Percentiles rank a stretch among this genome's conserved stretches.
These are phyloP conservation scores for Aspergillus hortae DNA, from an alignment of 2,329 filamentous ascomycete species.

Conservation along the genomic window DNA sequence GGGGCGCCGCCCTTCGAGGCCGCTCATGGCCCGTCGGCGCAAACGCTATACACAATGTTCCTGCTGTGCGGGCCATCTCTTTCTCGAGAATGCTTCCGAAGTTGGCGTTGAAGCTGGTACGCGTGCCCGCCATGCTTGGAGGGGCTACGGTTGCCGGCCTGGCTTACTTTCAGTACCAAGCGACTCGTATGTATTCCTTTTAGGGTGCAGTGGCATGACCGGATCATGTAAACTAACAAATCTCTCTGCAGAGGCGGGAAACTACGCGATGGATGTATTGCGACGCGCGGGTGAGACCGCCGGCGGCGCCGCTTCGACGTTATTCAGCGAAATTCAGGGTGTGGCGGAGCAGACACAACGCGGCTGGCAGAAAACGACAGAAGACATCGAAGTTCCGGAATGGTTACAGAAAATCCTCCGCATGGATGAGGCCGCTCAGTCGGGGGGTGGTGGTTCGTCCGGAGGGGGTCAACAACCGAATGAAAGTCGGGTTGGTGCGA, in stretches of 20 bases:
- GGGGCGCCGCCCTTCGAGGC: constrained; percentile 57
- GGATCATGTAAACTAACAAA: constrained; percentile 6
- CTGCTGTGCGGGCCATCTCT: constrained; percentile 61
- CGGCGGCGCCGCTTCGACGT: constrained; percentile 61
- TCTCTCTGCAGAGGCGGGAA: constrained; percentile 61
- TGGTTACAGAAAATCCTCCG: constrained; percentile 76
- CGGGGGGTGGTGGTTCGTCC: constrained; percentile 41
- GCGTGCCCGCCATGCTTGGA: constrained; percentile 87
- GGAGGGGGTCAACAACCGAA: constrained; percentile 50
- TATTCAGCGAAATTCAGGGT: constrained; percentile 70
- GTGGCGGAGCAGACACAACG: constrained; percentile 74
- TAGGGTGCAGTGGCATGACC: not conserved
- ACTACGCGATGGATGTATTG: constrained; percentile 72
- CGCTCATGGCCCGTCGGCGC: constrained; percentile 72
- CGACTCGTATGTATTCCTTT: constrained; percentile 62
- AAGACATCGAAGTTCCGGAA: constrained; percentile 66
- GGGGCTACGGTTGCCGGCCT: constrained; percentile 80
- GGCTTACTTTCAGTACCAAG: constrained; percentile 95
- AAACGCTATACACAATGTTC: constrained; percentile 79
- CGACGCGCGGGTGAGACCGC: constrained; percentile 70
- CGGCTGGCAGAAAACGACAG: constrained; percentile 82
- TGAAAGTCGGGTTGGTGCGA: constrained; percentile 51
- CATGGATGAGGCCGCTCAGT: constrained; percentile 58
- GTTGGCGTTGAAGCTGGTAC: constrained; percentile 82
- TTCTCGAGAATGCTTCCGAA: constrained; percentile 72